phyloP scores from a whole-genome alignment of 768 basidiomycete genomes.

The Calocera viscosa region DNA sequence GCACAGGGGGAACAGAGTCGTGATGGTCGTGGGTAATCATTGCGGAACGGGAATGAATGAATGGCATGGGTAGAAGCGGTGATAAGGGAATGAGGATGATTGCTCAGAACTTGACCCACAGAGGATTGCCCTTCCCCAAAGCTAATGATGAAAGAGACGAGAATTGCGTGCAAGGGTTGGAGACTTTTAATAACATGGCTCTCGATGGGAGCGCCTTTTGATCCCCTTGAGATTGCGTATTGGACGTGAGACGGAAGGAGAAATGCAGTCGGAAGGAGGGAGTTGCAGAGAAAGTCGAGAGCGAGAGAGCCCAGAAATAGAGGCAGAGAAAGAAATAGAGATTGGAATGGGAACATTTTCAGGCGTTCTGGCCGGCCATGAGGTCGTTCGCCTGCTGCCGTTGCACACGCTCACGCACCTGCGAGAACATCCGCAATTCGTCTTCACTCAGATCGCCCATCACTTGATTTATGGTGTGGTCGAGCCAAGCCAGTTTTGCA shows the following conservation, averaged over 20 bases:
- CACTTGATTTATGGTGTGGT: not conserved
- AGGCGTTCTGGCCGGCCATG: conserved; percentile 4
- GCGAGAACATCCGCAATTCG: not conserved
- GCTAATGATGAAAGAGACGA: not conserved
- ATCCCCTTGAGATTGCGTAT: not conserved
- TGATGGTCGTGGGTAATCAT: conserved; percentile 4
- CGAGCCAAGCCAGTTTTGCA: not conserved
- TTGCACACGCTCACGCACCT: conserved; percentile 1
- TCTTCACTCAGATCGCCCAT: conserved; percentile 1
- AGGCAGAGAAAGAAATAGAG: not conserved
- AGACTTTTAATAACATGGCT: not conserved
- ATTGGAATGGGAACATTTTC: not conserved
- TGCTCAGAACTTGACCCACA: not conserved
- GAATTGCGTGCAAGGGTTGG: not conserved
- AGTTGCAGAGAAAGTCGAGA: not conserved
- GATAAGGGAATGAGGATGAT: not conserved
- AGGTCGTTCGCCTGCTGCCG: conserved; percentile 4
- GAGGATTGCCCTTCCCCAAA: not conserved
- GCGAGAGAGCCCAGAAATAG: not conserved
- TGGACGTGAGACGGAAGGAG: not conserved
- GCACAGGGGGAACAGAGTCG: not conserved
- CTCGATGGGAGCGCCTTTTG: not conserved
- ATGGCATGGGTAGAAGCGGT: not conserved
- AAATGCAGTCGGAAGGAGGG: not conserved
- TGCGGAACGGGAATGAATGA: conserved; percentile 5